phyloP scores from a whole-genome alignment of 2,329 filamentous ascomycete species.

The Epichloe scottii region DNA sequence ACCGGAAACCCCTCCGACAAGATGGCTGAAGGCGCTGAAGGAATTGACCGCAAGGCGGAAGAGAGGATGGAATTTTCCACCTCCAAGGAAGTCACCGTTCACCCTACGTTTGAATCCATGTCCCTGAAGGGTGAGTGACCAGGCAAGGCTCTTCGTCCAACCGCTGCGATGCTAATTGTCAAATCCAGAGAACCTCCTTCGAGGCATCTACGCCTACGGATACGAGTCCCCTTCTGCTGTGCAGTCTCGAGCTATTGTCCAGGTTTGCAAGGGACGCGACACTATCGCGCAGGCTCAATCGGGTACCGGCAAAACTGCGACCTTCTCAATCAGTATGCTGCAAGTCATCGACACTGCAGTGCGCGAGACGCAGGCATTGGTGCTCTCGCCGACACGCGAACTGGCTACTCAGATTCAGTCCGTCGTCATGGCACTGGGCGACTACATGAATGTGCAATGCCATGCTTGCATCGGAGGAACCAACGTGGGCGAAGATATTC shows the following conservation, averaged over 20 bases:
- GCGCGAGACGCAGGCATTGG: constrained; percentile 85
- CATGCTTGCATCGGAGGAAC: constrained; percentile 97
- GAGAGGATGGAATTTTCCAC: constrained; percentile 97
- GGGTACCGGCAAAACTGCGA: constrained; percentile 92
- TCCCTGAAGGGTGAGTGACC: constrained; percentile 60
- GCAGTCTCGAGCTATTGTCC: constrained; percentile 94
- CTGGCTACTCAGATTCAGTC: constrained; percentile 97
- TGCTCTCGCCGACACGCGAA: constrained; percentile 92
- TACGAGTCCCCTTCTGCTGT: constrained; percentile 98
- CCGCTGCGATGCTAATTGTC: not conserved
- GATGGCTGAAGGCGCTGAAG: constrained; percentile 73
- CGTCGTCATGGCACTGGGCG: constrained; percentile 97
- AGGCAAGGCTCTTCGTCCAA: not conserved
- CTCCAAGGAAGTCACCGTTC: constrained; percentile 93
- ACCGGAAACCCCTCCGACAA: constrained; percentile 20
- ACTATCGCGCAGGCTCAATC: constrained; percentile 98
- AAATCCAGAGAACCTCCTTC: constrained; percentile 68
- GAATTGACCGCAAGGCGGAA: constrained; percentile 82
- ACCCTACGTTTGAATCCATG: constrained; percentile 91
- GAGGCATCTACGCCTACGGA: constrained; percentile 95
- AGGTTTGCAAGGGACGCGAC: constrained; percentile 97
- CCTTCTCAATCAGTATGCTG: constrained; percentile 91
- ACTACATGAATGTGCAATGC: constrained; percentile 99
- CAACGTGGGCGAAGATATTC: constrained; percentile 94
- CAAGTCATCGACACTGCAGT: constrained; percentile 92